These are phyloP conservation scores for Dryas drummondii DNA, from an alignment of 306 rosid genomes.

Conservation along the genomic window DNA sequence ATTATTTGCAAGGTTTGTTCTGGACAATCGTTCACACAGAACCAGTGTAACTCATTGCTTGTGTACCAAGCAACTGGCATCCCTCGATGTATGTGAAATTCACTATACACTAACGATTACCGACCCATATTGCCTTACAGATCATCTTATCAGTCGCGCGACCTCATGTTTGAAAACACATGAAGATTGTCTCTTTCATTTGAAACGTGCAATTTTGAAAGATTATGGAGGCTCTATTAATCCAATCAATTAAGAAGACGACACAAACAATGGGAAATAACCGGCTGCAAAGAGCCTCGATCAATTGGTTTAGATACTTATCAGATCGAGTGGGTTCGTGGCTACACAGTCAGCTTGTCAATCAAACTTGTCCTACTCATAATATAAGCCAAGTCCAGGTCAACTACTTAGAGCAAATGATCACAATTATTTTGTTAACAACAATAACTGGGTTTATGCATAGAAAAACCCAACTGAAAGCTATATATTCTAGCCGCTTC, in stretches of 20 bases:
- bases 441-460: neutral
- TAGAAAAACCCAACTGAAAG: neutral
- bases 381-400: neutral
- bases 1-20: no score
- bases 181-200: neutral
- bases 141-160: no score
- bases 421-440: neutral
- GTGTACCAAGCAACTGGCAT: no score
- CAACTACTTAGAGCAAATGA: neutral
- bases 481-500: no score
- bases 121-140: no score
- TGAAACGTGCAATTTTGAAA: neutral
- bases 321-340: neutral
- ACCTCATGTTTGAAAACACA: neutral
- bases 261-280: neutral
- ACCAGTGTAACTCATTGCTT: no score
- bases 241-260: neutral
- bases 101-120: no score
- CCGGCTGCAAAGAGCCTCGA: neutral
- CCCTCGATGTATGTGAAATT: no score
- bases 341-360: neutral
- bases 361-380: neutral
- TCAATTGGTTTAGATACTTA: neutral
- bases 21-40: no score
- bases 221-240: neutral